Conservation (phyloP, 2,329 filamentous ascomycete species). For the Phaeosphaeria sp. region DNA sequence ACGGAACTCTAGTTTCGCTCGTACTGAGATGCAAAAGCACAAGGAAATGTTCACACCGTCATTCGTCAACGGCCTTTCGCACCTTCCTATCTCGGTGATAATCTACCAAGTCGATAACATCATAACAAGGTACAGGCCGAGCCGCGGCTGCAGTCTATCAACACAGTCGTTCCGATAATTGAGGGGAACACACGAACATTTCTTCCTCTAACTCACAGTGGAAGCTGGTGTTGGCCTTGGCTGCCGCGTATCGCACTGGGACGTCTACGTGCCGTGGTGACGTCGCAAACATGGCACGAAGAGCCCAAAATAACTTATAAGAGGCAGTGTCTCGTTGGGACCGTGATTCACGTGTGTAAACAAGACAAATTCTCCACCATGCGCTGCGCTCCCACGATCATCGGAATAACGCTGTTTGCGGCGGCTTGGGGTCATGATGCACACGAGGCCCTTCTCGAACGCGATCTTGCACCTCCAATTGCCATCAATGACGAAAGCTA, state of each 20-base stretch:
- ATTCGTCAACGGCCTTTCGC: background rate
- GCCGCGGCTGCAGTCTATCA: conserved; percentile 22
- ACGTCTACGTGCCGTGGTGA: conserved; percentile 5
- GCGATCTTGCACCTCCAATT: conserved; percentile 35
- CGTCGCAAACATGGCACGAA: background rate
- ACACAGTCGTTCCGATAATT: conserved; percentile 11
- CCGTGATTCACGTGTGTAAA: background rate
- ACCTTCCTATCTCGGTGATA: conserved; percentile 39
- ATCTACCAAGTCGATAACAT: conserved; percentile 28
- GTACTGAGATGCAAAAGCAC: background rate
- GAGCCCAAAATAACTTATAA: conserved; percentile 16
- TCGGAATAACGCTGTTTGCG: conserved; percentile 22
- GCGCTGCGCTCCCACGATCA: conserved; percentile 19
- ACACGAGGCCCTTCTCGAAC: conserved; percentile 34
- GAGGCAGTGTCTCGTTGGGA: background rate
- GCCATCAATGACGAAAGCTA: conserved; percentile 43
- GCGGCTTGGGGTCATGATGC: conserved; percentile 35
- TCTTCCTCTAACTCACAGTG: conserved; percentile 31
- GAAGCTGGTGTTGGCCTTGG: conserved; percentile 28
- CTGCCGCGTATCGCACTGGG: conserved; percentile 11
- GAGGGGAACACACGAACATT: conserved; percentile 14
- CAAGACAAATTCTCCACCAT: conserved; percentile 15
- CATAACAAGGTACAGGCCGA: conserved; percentile 29
- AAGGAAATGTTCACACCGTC: background rate
- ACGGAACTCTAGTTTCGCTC: background rate